phyloP scores from a whole-genome alignment of 176 grass and related monocot genomes.

The Stipa capillata region DNA sequence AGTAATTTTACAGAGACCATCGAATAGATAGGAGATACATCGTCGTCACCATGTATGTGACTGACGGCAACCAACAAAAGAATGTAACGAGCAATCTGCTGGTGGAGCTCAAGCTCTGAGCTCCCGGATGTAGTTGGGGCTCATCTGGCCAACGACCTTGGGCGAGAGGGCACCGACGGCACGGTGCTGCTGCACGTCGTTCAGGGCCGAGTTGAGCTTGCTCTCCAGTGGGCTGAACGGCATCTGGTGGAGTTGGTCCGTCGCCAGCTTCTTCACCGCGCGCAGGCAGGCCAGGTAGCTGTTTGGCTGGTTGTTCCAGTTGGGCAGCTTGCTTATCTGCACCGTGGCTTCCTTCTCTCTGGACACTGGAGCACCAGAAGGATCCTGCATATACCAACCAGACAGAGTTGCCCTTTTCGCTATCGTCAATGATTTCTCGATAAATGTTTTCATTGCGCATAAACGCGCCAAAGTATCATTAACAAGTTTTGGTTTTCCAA shows the following conservation, averaged over 20 bases:
- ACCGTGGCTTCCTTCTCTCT: conserved; percentile 59
- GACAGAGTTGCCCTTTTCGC: background rate
- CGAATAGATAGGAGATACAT: no score
- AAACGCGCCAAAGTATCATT: background rate
- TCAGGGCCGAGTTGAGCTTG: conserved; percentile 45
- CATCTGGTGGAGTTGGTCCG: conserved; percentile 33
- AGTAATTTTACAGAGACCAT: background rate
- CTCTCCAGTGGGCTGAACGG: conserved; percentile 78
- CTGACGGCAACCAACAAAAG: background rate
- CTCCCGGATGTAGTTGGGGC: conserved; percentile 39
- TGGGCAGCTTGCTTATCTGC: conserved; percentile 49
- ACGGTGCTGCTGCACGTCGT: background rate
- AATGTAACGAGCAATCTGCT: background rate
- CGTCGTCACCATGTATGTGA: background rate
- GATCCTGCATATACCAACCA: conserved; percentile 49
- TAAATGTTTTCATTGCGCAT: background rate
- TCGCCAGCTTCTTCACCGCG: conserved; percentile 8
- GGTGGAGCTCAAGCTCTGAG: conserved; percentile 26
- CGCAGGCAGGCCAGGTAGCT: conserved; percentile 65
- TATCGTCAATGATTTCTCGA: background rate
- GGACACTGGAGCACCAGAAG: conserved; percentile 58
- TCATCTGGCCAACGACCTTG: conserved; percentile 36
- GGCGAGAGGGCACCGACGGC: background rate
- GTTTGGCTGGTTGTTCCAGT: conserved; percentile 60
- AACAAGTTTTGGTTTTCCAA: background rate